Evolutionary conservation across 441 rosid species (phyloP).

Genomic region (Arabidopsis lyrata): DNA sequence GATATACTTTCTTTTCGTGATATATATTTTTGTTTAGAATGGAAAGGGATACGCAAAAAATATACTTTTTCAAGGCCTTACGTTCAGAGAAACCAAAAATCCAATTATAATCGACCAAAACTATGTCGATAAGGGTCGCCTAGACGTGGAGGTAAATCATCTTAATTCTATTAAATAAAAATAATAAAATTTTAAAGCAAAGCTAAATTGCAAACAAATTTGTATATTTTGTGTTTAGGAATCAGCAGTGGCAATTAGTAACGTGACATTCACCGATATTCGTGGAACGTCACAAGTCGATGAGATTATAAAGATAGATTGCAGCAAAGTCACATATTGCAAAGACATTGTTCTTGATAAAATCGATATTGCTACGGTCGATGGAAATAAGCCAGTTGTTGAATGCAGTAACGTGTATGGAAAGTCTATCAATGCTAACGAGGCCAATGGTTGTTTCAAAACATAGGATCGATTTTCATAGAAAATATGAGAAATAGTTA

Average conservation of each 20-base stretch:
- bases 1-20: background rate
- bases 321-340: constrained; percentile 46
- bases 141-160: constrained; percentile 25
- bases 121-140: constrained; percentile 24
- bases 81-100: constrained; percentile 20
- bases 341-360: constrained; percentile 35
- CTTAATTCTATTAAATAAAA: background rate
- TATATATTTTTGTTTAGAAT: constrained; percentile 15
- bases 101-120: constrained; percentile 40
- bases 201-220: background rate
- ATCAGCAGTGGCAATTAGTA: constrained; percentile 47
- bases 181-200: background rate
- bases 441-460: background rate
- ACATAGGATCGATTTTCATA: background rate
- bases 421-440: background rate
- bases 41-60: constrained; percentile 44
- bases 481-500: background rate
- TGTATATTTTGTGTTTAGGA: constrained; percentile 7
- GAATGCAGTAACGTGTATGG: constrained; percentile 33
- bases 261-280: constrained; percentile 39
- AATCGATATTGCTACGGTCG: constrained; percentile 40
- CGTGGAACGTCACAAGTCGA: constrained; percentile 42
- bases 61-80: constrained; percentile 23
- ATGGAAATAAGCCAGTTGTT: constrained; percentile 23
- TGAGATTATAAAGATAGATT: constrained; percentile 44